Base-by-base conservation (phyloP, 495 filamentous ascomycete species). In the Neurospora sp. region DNA sequence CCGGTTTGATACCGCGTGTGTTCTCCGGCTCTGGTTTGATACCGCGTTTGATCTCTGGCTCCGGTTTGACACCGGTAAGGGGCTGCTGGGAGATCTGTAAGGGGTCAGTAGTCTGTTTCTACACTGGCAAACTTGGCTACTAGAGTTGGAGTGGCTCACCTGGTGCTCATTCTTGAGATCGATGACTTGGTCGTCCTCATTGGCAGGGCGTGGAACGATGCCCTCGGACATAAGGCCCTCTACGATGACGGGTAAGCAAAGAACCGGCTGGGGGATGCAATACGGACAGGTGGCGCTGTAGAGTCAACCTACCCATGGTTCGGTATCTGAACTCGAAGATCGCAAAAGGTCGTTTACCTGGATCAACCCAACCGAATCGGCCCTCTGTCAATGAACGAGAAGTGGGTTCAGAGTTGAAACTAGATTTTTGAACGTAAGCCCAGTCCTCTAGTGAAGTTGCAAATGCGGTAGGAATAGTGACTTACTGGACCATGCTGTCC, bases 291-390 rank as follows among this genome's bases (percentile, higher is more conserved):
- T 16, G 11, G 20, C 10, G 4, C 1, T 48, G 38, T 62, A 27
- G 6, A 0, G 1, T 9, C 5, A 1, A 70, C 76, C 11, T 18
- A 76, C 76, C 72, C 69, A 38, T 76, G 0, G 71, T 69, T 27
- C 73, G 54, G 23, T 78, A 78, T 4, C 71, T 72, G 44, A 78
- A 78, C 37, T 78, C 75, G 35, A 78, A 73, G 4, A 75, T 9
- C 0, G 75, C 75, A 35, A 76, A 75, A 3, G 76, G 73, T 1
- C 75, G 71, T 1, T 14, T 23, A 44, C n/a, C 35, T 7, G 35
- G 14, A 10, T 76, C 71, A 5, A 39, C 39, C 4, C 12, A 39
- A 0, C 0, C 11, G 4, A 39, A 12, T 39, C 1, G 11, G 39
- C 10, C 10, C 2, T 2, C 41, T 18, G 1, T 44, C 16, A 0